Evolutionary conservation across 148 eudicot genomes (phyloP).

Genomic region (Vaccinium macrocarpon): DNA sequence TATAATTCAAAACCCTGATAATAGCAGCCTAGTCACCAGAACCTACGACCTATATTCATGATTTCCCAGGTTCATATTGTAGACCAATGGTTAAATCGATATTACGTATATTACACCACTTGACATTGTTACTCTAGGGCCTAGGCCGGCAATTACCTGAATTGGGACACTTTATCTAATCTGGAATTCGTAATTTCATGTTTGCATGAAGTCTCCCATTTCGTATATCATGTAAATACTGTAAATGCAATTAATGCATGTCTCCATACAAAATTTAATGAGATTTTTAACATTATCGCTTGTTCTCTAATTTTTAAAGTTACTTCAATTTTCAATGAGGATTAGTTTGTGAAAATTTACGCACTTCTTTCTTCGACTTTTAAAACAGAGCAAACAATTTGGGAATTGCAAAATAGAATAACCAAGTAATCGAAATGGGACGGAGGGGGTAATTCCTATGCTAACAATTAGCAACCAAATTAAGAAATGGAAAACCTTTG

Average conservation of each 20-base stretch:
- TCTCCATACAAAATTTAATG: too few relatives aligned
- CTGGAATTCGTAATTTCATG: not conserved
- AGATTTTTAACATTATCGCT: too few relatives aligned
- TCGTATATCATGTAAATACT: too few relatives aligned
- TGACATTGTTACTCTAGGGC: not conserved
- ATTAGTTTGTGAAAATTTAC: too few relatives aligned
- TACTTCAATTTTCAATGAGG: too few relatives aligned
- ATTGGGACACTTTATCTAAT: not conserved
- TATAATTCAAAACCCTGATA: not conserved
- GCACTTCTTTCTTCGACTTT: too few relatives aligned
- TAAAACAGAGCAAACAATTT: too few relatives aligned
- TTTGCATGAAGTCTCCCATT: too few relatives aligned
- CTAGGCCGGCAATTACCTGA: not conserved
- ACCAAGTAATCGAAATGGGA: too few relatives aligned
- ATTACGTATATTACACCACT: not conserved
- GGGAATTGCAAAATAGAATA: too few relatives aligned
- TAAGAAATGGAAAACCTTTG: conserved; percentile 47
- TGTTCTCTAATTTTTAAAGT: too few relatives aligned
- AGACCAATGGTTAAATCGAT: not conserved
- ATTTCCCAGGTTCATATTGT: not conserved
- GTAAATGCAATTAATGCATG: too few relatives aligned
- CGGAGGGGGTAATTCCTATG: not conserved
- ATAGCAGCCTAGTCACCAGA: not conserved
- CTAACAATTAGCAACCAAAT: not conserved
- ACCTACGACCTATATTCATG: not conserved